Conservation (phyloP, 768 basidiomycete genomes). For the Porpolomopsis calyptriformis region DNA sequence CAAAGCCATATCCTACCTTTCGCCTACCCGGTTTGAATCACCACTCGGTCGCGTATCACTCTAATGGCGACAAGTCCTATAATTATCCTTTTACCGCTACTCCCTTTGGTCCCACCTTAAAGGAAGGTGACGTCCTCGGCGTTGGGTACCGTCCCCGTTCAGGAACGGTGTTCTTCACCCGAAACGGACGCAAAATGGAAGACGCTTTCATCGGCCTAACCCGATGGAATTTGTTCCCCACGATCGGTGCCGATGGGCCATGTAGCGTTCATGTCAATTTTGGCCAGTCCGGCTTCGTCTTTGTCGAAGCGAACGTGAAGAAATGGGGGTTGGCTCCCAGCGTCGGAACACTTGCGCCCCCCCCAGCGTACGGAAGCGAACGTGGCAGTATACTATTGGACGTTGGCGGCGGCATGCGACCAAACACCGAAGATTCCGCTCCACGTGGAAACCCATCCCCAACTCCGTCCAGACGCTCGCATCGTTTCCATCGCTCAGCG, state of each 20-base stretch:
- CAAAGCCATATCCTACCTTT: conserved; percentile 95
- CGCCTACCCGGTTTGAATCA: conserved; percentile 78
- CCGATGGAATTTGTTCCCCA: conserved; percentile 91
- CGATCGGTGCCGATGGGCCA: conserved; percentile 91
- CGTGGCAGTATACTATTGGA: conserved; percentile 92
- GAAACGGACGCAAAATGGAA: conserved; percentile 93
- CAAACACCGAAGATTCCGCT: conserved; percentile 25
- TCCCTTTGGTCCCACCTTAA: conserved; percentile 73
- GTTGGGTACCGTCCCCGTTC: conserved; percentile 93
- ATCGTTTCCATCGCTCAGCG: conserved; percentile 49
- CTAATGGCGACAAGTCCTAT: conserved; percentile 93
- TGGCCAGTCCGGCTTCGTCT: conserved; percentile 96
- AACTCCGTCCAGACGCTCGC: conserved; percentile 43
- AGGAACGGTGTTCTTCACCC: conserved; percentile 98
- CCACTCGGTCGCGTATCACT: conserved; percentile 90
- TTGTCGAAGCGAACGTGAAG: conserved; percentile 99
- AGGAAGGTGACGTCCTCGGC: conserved; percentile 93
- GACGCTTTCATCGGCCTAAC: conserved; percentile 90
- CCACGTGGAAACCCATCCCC: conserved; percentile 21
- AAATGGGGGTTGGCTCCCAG: conserved; percentile 99
- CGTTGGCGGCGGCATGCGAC: conserved; percentile 56
- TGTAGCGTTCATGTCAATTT: conserved; percentile 96
- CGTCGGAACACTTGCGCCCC: conserved; percentile 92
- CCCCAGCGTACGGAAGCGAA: conserved; percentile 96
- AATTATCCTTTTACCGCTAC: conserved; percentile 89